Evolutionary conservation across 768 basidiomycete genomes (phyloP).

Genomic region (Suillus spraguei): DNA sequence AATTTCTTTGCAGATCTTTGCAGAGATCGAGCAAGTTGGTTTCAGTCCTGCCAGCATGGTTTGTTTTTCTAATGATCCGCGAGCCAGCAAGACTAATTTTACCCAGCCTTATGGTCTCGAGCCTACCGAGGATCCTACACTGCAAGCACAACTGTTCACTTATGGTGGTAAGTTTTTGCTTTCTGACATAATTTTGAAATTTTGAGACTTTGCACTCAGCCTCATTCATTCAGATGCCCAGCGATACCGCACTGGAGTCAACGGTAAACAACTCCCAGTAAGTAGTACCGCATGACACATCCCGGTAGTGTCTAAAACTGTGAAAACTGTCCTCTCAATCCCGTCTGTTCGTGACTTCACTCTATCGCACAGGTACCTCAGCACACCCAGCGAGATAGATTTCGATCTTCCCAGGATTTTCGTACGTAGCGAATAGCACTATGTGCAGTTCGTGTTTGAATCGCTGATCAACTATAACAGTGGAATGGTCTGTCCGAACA

Average conservation of each 20-base stretch:
- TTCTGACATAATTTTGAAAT: background rate
- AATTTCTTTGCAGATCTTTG: slow-evolving; percentile 40
- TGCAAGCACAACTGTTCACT: slow-evolving; percentile 59
- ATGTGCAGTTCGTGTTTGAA: background rate
- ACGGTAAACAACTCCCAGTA: slow-evolving; percentile 41
- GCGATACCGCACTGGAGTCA: slow-evolving; percentile 41
- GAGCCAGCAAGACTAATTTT: background rate
- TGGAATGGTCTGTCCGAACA: slow-evolving; percentile 37
- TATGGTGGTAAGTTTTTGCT: slow-evolving; percentile 44
- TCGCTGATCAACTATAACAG: slow-evolving; percentile 9
- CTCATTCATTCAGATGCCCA: slow-evolving; percentile 33
- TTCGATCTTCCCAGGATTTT: slow-evolving; percentile 43
- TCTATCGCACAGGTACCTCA: slow-evolving; percentile 27
- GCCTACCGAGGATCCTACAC: slow-evolving; percentile 57
- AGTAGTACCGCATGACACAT: background rate
- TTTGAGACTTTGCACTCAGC: background rate
- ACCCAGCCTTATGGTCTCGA: slow-evolving; percentile 39
- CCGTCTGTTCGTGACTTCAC: slow-evolving; percentile 32
- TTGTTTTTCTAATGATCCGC: slow-evolving; percentile 2
- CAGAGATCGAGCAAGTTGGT: slow-evolving; percentile 45
- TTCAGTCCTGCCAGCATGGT: slow-evolving; percentile 56
- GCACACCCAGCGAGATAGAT: slow-evolving; percentile 38
- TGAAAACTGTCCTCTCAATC: slow-evolving; percentile 38
- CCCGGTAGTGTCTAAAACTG: background rate
- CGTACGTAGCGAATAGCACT: slow-evolving; percentile 13